Base-by-base conservation (phyloP, 306 rosid genomes). In the Acacia acuminata region DNA sequence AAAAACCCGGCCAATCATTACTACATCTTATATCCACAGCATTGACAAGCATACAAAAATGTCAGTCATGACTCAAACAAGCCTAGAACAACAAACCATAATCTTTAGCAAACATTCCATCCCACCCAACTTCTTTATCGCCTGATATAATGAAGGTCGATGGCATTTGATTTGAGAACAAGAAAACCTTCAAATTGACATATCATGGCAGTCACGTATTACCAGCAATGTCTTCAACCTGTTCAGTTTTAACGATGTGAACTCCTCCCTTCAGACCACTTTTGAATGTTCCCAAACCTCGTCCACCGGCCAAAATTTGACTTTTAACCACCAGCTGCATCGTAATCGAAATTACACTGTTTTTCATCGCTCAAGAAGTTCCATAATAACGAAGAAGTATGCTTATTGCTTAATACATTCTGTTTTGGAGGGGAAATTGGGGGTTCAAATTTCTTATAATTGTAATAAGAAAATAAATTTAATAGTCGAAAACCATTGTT, bases 251-350 rank as follows among this genome's bases (percentile, higher is more conserved):
- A 75, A 92, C 97, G 80, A 96, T 96, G 82, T 96, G 99, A 61
- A 96, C 99, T 81, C 99, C 99, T 22, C 98, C 99, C 93, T 92
- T 73, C 61, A 96, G 90, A 77, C 99, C 99, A 51, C 87, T 96
- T 83, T 90, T 91, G 80, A 96, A 96, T 6, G 97, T 96, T 80
- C 99, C 99, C 86, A 96, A 79, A 14, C 99, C 99, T 78, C 99
- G 87, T 82, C 99, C 99, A 80, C 99, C 98, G 14, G 99, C 99
- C 90, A 96, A 88, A 84, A 96, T 92, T 81, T 87, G 90, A 78
- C 90, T 87, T 85, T 87, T 87, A 76, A 87, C 87, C 80, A 87
- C 90, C 82, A 87, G 63, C 90, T 87, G 88, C 88, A 71, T 72
- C 83, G 79, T 14, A 79, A 79, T 55, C 38, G 20, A 79, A 86